A percentile compares a stretch with the other conserved stretches of the same genome.
These are phyloP conservation scores for Populus simonii DNA, from an alignment of 345 rosid species.

Conservation along the genomic window DNA sequence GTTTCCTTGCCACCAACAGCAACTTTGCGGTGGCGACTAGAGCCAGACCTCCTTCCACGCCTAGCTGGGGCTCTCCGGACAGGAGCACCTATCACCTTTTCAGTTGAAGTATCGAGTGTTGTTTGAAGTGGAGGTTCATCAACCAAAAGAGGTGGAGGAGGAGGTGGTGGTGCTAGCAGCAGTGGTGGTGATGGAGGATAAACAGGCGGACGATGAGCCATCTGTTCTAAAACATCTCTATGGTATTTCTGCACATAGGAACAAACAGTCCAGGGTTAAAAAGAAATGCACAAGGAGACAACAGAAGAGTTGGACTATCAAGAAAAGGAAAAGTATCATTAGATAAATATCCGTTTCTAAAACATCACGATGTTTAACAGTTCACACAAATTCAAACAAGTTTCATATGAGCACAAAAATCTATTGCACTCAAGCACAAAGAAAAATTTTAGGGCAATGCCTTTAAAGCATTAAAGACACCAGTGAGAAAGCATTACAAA, in stretches of 20 bases:
- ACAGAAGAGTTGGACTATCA: not conserved
- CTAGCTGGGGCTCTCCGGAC: slow-evolving; percentile 38
- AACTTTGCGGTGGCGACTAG: slow-evolving; percentile 70
- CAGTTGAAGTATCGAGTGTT: slow-evolving; percentile 33
- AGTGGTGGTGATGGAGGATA: slow-evolving; percentile 31
- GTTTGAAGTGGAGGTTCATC: slow-evolving; percentile 34
- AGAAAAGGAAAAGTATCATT: not conserved
- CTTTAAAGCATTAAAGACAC: not conserved
- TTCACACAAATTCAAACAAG: not conserved
- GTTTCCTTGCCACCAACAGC: slow-evolving; percentile 33
- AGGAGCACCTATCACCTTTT: slow-evolving; percentile 22
- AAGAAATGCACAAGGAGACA: not conserved
- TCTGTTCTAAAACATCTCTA: slow-evolving; percentile 49
- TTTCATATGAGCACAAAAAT: not conserved
- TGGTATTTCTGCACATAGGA: slow-evolving; percentile 69
- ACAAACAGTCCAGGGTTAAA: not conserved
- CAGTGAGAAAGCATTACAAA: not conserved
- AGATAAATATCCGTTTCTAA: not conserved
- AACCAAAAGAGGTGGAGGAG: slow-evolving; percentile 36
- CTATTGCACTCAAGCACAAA: not conserved
- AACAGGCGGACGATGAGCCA: slow-evolving; percentile 37
- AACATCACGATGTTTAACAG: not conserved
- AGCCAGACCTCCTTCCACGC: slow-evolving; percentile 58
- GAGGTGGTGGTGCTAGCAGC: slow-evolving; percentile 22
- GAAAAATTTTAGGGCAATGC: not conserved